These are phyloP conservation scores for Ulota crispa DNA, from an alignment of 225 moss, liverwort and hornwort species.

Conservation along the genomic window DNA sequence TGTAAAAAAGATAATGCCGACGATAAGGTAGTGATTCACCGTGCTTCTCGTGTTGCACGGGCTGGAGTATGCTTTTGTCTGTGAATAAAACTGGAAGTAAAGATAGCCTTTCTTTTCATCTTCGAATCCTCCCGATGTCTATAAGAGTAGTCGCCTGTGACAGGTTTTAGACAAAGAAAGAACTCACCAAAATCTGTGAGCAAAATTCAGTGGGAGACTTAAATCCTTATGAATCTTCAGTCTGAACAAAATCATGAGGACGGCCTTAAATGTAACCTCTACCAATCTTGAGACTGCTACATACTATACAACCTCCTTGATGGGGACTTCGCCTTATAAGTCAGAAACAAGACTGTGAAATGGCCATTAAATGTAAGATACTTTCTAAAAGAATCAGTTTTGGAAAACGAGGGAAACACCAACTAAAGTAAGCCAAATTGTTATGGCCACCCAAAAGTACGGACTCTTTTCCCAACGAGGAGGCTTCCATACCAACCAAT, in stretches of 20 bases:
- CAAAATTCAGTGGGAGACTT: neutral
- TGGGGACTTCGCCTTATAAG: constrained; percentile 14
- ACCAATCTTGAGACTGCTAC: constrained; percentile 16
- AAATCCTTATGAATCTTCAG: neutral
- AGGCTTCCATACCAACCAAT: constrained; percentile 96
- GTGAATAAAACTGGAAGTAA: neutral
- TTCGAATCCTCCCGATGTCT: neutral
- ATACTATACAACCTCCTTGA: constrained; percentile 28
- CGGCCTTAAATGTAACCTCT: neutral
- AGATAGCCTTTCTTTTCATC: neutral
- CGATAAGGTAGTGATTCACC: neutral
- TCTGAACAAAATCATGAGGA: neutral
- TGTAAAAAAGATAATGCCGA: neutral
- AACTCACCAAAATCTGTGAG: neutral
- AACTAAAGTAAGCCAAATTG: constrained; percentile 93
- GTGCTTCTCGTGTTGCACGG: constrained; percentile 9
- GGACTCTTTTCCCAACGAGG: constrained; percentile 99
- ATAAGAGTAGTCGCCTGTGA: neutral
- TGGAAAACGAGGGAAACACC: constrained; percentile 85
- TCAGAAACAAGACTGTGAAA: constrained; percentile 5
- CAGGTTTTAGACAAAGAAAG: neutral
- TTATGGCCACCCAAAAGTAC: constrained; percentile 95
- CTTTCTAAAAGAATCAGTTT: constrained; percentile 48
- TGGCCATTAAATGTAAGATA: constrained; percentile 7
- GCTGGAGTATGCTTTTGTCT: neutral